Base-by-base conservation (phyloP, 1,139 yeast genomes). In the Kurtzmaniella quercitrusa region DNA sequence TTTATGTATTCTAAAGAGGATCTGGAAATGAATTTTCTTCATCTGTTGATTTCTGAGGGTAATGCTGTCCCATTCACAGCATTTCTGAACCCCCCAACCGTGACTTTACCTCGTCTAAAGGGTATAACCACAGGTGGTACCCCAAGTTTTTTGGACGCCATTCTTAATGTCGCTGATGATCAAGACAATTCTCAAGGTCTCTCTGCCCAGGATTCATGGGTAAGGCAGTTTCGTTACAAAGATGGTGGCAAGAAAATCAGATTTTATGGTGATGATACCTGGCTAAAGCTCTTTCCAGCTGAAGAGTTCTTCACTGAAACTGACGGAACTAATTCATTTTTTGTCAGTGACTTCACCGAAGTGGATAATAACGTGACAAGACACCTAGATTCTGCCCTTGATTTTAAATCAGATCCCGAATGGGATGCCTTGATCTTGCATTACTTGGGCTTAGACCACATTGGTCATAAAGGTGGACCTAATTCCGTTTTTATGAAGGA, bases 401-500 rank as follows among this genome's bases (percentile, higher is more conserved):
- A 18, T 19, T n/a, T 19, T n/a, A 47, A 50, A 3, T 56, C 59
- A 2, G 50, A 53, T 7, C 43, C 55, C 1, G 54, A 69, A 1
- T 93, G 98, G 98, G 96, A 93, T 59, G 85, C 83, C 2, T 65
- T 93, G 48, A 85, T 94, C 40, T 66, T 94, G 41, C 98, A 94
- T 59, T 94, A 93, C 56, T 68, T 94, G 20, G 99, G 98, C 0
- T 67, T 94, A 38, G 98, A 94, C 59, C 98, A 94, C 60, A 94
- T 94, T 52, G 98, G 99, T 1, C 98, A 94, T 60, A 91, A 89
- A 57, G 95, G 96, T 33, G 99, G 98, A 0, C 94, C 98, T 0
- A 55, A 68, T 3, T 88, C 96, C 5, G 64, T 74, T 0, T 83
- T 80, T 52, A 93, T 94, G 98, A 78, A 80, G 2, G 68, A 66